These are phyloP conservation scores for Metschnikowia lochheadii DNA, from an alignment of 805 yeast species.

Conservation along the genomic window DNA sequence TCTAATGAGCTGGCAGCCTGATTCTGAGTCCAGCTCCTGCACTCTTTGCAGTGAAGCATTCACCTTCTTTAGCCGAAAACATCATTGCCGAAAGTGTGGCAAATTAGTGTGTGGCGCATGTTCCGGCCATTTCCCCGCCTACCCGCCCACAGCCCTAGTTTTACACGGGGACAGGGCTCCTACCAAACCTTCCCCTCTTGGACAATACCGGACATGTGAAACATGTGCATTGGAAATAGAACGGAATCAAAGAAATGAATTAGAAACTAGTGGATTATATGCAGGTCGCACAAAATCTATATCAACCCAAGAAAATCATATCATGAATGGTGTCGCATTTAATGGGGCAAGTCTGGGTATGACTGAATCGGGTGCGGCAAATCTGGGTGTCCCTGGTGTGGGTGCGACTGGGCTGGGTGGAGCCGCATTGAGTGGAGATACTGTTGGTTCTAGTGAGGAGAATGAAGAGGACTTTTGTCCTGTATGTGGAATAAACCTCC, in stretches of 20 bases:
- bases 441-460: background rate
- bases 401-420: no score
- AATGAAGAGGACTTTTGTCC: constrained; percentile 38
- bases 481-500: constrained; percentile 35
- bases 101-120: constrained; percentile 71
- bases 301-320: no score
- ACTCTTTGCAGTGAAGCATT: constrained; percentile 50
- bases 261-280: constrained; percentile 8
- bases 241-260: constrained; percentile 3
- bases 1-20: constrained; percentile 60
- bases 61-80: constrained; percentile 65
- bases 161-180: constrained; percentile 16
- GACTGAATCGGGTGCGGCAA: no score
- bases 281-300: constrained; percentile 10
- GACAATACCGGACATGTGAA: constrained; percentile 66
- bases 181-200: constrained; percentile 11
- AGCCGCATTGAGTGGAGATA: no score
- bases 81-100: constrained; percentile 84
- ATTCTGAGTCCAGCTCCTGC: constrained; percentile 50
- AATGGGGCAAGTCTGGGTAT: no score
- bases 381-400: no score
- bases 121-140: constrained; percentile 45
- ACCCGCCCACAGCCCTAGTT: constrained; percentile 19
- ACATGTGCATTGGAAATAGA: constrained; percentile 56
- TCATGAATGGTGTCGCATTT: no score